A percentile compares a stretch with the other conserved stretches of the same genome.
Evolutionary conservation across 2,329 filamentous ascomycete species (phyloP).

Genomic region (Aspergillus sp.): DNA sequence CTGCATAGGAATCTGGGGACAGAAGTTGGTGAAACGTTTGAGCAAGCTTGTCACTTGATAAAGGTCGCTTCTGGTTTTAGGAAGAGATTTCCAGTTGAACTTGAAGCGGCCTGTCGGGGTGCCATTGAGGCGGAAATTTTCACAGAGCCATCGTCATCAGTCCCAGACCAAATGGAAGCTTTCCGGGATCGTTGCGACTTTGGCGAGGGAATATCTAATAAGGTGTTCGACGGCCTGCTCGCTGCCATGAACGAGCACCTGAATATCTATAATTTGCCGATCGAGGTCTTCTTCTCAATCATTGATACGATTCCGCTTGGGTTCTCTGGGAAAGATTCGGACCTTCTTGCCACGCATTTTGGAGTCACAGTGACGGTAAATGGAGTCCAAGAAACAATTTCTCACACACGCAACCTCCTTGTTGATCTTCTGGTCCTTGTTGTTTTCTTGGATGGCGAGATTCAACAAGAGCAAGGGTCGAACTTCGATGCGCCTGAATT

Average conservation of each 20-base stretch:
- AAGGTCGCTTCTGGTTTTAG: constrained; percentile 63
- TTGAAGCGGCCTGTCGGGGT: constrained; percentile 59
- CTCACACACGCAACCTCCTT: constrained; percentile 63
- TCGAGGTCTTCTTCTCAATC: constrained; percentile 45
- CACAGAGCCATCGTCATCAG: constrained; percentile 60
- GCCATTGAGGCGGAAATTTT: constrained; percentile 66
- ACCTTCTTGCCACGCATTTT: constrained; percentile 55
- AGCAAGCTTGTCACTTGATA: constrained; percentile 55
- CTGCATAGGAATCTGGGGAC: constrained; percentile 34
- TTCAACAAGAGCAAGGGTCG: constrained; percentile 63
- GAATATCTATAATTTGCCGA: constrained; percentile 42
- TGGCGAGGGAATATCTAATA: constrained; percentile 69
- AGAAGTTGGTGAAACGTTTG: constrained; percentile 46
- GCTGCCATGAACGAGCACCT: constrained; percentile 59
- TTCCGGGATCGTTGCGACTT: constrained; percentile 76
- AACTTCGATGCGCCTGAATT: constrained; percentile 53
- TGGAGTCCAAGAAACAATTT: constrained; percentile 69
- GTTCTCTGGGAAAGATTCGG: constrained; percentile 34
- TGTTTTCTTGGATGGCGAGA: constrained; percentile 76
- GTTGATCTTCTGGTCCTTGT: constrained; percentile 76
- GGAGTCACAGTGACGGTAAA: constrained; percentile 67
- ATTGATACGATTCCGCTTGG: constrained; percentile 42
- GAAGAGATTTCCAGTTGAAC: constrained; percentile 60
- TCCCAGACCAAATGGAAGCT: constrained; percentile 64
- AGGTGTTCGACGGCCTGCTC: constrained; percentile 64